Base-by-base conservation (phyloP, 164 flowering plant species). In the Akebia trifoliata region DNA sequence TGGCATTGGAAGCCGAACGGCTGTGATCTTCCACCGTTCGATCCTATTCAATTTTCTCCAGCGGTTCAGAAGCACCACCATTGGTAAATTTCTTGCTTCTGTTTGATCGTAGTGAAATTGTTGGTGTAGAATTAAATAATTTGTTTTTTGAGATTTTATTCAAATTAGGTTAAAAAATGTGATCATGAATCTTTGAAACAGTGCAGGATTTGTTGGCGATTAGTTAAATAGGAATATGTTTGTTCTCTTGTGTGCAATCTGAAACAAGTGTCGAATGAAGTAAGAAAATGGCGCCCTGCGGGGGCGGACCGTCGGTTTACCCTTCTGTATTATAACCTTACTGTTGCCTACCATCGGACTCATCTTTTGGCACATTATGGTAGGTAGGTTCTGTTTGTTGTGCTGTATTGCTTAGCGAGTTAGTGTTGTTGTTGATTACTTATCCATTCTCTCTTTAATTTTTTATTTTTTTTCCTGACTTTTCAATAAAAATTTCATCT, bases 121-220 rank as follows among this genome's bases (percentile, higher is more conserved):
- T 38, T 59, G 22, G 36, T 25, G 22, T 47, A 17, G 26, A 36
- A 8, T 34, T 24, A 10, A 17, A 43, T n/a, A n/a, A n/a, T n/a
- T n/a, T n/a, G n/a, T n/a, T n/a, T 6, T 34, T 24, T 5, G 10
- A 3, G 21, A 22, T 15, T 46, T 21, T 3, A 29, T 9, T 57
- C 21, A 8, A 34, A n/a, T 55, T 36, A 39, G 66, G 37, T n/a
- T n/a, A n/a, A 42, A 52, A 37, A 50, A 44, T 46, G 28, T 56
- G 49, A 69, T 79, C 54, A 63, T 61, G 59, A 39, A 48, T 68
- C 26, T 66, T 69, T 67, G 67, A 17, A 58, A 59, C 75, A 78
- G 82, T 81, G 95, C 99, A 93, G 97, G 99, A 31, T 93, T 93
- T 75, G 77, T 93, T 62, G 99, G 99, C 18, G 99, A 93, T 69